Evolutionary conservation across 306 rosid genomes (phyloP).

Genomic region (Betula pendula): DNA sequence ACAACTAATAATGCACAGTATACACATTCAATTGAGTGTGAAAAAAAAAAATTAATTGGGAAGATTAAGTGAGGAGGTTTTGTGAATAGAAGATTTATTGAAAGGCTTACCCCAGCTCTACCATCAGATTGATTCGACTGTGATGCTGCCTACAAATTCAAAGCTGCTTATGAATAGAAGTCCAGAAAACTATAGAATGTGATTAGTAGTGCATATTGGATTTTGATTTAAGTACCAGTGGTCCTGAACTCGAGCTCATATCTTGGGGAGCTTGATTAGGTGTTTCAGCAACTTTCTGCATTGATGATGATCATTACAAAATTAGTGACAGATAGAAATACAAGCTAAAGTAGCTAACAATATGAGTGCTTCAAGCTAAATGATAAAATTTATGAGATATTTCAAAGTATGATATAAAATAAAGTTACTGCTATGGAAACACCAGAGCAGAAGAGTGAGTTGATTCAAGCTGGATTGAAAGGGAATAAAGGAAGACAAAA

Average conservation of each 20-base stretch:
- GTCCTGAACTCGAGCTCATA: slow-evolving; percentile 5
- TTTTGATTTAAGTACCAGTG: slow-evolving; percentile 21
- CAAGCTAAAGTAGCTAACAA: not conserved
- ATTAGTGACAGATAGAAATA: not conserved
- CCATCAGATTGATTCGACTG: slow-evolving; percentile 21
- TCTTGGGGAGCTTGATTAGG: not conserved
- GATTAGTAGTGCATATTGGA: not conserved
- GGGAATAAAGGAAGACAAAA: not conserved
- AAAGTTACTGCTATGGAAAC: not conserved
- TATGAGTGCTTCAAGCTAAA: not conserved
- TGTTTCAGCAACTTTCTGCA: slow-evolving; percentile 22
- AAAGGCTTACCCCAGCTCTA: slow-evolving; percentile 35
- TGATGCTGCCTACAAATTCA: slow-evolving; percentile 27
- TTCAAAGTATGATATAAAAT: not conserved
- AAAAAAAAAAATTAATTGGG: no score
- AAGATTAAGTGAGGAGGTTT: not conserved
- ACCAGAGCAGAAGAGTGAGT: not conserved
- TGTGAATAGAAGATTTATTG: not conserved
- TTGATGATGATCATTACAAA: slow-evolving; percentile 1
- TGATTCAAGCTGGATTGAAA: not conserved
- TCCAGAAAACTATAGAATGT: not conserved
- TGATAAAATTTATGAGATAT: not conserved
- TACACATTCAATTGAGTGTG: no score
- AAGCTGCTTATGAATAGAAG: slow-evolving; percentile 4
- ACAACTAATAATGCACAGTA: no score